A percentile compares a stretch with the other conserved stretches of the same genome.
Conservation (phyloP, 768 basidiomycete species). For the Amanita polypyramis region DNA sequence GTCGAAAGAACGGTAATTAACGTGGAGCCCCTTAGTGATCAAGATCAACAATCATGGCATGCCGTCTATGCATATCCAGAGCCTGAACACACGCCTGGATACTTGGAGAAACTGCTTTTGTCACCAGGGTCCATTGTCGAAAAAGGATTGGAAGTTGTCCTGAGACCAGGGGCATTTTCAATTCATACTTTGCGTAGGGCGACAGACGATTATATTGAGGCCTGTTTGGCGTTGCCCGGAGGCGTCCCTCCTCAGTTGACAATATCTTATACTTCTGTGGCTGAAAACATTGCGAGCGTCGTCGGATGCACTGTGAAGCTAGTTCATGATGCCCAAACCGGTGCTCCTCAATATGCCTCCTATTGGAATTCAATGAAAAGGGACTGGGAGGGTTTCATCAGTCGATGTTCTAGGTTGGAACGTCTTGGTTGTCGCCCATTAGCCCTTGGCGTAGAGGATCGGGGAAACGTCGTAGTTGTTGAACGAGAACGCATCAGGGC, state of each 20-base stretch:
- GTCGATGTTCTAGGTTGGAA: constrained; percentile 85
- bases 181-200: constrained; percentile 71
- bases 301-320: constrained; percentile 82
- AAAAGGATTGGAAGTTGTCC: constrained; percentile 73
- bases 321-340: constrained; percentile 65
- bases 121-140: constrained; percentile 62
- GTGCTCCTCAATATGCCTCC: constrained; percentile 64
- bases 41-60: constrained; percentile 35
- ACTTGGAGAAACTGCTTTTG: constrained; percentile 76
- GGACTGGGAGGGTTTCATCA: constrained; percentile 95
- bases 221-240: constrained; percentile 57
- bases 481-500: constrained; percentile 71
- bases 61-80: constrained; percentile 54
- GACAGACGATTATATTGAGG: constrained; percentile 71
- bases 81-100: constrained; percentile 71
- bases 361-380: constrained; percentile 81
- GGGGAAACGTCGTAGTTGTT: constrained; percentile 45
- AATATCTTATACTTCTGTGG: constrained; percentile 52
- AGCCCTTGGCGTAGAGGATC: constrained; percentile 39
- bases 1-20: constrained; percentile 48
- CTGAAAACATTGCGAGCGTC: constrained; percentile 69
- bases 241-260: constrained; percentile 46
- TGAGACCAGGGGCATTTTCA: constrained; percentile 86
- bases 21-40: constrained; percentile 23
- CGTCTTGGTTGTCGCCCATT: constrained; percentile 77